These are phyloP conservation scores for Parsonsia alboflavescens DNA, from an alignment of 257 asterid species.

Conservation along the genomic window DNA sequence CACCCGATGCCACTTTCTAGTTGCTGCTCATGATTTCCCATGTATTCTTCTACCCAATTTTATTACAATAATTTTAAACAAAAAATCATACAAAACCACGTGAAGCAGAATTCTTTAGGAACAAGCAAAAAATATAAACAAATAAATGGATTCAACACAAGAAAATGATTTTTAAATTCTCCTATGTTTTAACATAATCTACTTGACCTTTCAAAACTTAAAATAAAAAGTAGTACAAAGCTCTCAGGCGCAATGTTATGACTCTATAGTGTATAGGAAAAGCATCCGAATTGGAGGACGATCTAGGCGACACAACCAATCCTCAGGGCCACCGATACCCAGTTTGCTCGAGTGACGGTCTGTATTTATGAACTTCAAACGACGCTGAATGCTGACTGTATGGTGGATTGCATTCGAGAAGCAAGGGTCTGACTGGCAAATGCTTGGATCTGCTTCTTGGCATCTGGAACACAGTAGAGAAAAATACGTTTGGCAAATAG, in stretches of 20 bases:
- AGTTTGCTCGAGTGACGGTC: slow-evolving; percentile 4
- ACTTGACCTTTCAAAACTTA: slow-evolving; percentile 8
- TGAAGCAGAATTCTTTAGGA: neutral
- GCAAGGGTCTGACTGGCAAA: slow-evolving; percentile 90
- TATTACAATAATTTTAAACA: too few relatives aligned
- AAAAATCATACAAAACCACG: too few relatives aligned
- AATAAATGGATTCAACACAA: slow-evolving; percentile 12
- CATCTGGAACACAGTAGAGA: slow-evolving; percentile 56
- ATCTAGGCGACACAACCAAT: slow-evolving; percentile 11
- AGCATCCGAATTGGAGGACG: slow-evolving; percentile 12
- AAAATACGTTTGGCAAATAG: neutral
- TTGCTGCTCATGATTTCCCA: too few relatives aligned
- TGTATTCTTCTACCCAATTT: too few relatives aligned
- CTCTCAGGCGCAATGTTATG: slow-evolving; percentile 17
- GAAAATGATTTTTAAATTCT: neutral
- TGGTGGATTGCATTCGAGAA: slow-evolving; percentile 74
- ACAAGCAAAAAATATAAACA: slow-evolving; percentile 1
- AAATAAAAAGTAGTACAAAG: slow-evolving; percentile 8
- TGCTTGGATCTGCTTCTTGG: slow-evolving; percentile 94
- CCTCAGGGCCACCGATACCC: slow-evolving; percentile 7
- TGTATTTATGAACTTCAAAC: slow-evolving; percentile 39
- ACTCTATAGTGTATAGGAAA: slow-evolving; percentile 14
- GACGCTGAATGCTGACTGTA: slow-evolving; percentile 83
- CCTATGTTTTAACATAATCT: slow-evolving; percentile 12
- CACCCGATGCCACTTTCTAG: too few relatives aligned